Evolutionary conservation across 129 eudicot genomes (phyloP).

Genomic region (Cynara cardunculus): DNA sequence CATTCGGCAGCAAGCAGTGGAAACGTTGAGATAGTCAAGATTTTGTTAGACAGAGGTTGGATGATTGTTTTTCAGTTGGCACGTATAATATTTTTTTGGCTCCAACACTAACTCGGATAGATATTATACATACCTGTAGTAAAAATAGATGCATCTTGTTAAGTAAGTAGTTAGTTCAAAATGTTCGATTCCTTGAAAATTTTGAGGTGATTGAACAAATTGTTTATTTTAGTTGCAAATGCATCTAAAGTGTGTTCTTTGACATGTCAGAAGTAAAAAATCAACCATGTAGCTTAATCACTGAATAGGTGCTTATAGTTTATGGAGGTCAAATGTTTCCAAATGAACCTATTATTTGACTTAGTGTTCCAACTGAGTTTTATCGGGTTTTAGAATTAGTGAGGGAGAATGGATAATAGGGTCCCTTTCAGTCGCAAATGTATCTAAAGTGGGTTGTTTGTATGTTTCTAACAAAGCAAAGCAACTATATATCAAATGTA

Average conservation of each 20-base stretch:
- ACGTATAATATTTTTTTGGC: not conserved
- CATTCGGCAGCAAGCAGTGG: slow-evolving; percentile 98
- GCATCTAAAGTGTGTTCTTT: not conserved
- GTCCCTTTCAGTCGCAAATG: not conserved
- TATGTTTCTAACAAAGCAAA: not conserved
- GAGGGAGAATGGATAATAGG: not conserved
- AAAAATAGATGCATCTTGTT: not conserved
- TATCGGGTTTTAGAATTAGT: slow-evolving; percentile 1
- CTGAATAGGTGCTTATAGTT: not conserved
- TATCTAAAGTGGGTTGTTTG: not conserved
- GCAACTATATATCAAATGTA: not conserved
- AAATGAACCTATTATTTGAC: not conserved
- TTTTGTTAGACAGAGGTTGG: slow-evolving; percentile 65
- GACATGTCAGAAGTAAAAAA: not conserved
- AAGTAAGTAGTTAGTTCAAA: not conserved
- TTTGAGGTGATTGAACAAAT: not conserved
- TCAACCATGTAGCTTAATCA: not conserved
- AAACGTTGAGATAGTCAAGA: slow-evolving; percentile 59
- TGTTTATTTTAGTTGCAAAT: not conserved
- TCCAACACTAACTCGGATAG: not conserved
- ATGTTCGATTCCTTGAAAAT: not conserved
- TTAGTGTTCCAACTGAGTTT: not conserved
- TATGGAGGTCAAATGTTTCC: not conserved
- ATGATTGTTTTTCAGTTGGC: not conserved
- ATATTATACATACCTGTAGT: not conserved